A percentile compares a stretch with the other conserved stretches of the same genome.
These are phyloP conservation scores for Exophiala viscosa DNA, from an alignment of 2,329 filamentous ascomycete genomes.

Conservation along the genomic window DNA sequence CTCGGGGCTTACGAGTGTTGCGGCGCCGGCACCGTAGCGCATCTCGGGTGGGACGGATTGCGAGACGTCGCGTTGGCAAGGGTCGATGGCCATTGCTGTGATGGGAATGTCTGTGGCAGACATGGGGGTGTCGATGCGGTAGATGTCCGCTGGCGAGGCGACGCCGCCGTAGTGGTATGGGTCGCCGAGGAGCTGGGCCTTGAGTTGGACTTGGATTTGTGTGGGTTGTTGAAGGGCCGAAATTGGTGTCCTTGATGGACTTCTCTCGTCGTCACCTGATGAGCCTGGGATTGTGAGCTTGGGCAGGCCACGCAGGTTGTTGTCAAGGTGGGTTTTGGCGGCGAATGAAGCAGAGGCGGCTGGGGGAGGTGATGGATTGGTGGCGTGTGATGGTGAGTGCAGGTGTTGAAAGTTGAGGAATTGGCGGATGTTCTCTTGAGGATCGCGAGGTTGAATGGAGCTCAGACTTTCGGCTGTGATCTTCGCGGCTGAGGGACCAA, in stretches of 20 bases:
- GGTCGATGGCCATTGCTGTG: conserved; percentile 66
- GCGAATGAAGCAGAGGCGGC: conserved; percentile 33
- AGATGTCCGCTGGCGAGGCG: conserved; percentile 58
- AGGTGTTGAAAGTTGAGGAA: conserved; percentile 80
- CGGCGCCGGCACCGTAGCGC: conserved; percentile 61
- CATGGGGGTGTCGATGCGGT: conserved; percentile 79
- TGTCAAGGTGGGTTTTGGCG: conserved; percentile 36
- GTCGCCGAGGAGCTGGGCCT: conserved; percentile 50
- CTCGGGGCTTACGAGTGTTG: conserved; percentile 33
- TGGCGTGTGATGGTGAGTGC: conserved; percentile 44
- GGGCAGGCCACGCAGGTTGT: conserved; percentile 54
- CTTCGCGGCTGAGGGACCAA: conserved; percentile 67
- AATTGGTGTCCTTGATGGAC: conserved; percentile 31
- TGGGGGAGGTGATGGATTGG: conserved; percentile 52
- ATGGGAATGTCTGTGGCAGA: conserved; percentile 87
- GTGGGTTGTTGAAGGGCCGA: conserved; percentile 30
- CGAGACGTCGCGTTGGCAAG: conserved; percentile 72
- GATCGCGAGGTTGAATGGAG: conserved; percentile 67
- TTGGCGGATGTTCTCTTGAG: conserved; percentile 88
- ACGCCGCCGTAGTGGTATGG: conserved; percentile 31
- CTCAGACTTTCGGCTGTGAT: conserved; percentile 72
- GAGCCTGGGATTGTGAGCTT: conserved; percentile 55
- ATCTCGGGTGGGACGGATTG: conserved; percentile 94
- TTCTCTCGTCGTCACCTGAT: conserved; percentile 26
- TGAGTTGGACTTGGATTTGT: conserved; percentile 25